phyloP scores from a whole-genome alignment of 148 eudicot genomes.

The Talinum fruticosum region DNA sequence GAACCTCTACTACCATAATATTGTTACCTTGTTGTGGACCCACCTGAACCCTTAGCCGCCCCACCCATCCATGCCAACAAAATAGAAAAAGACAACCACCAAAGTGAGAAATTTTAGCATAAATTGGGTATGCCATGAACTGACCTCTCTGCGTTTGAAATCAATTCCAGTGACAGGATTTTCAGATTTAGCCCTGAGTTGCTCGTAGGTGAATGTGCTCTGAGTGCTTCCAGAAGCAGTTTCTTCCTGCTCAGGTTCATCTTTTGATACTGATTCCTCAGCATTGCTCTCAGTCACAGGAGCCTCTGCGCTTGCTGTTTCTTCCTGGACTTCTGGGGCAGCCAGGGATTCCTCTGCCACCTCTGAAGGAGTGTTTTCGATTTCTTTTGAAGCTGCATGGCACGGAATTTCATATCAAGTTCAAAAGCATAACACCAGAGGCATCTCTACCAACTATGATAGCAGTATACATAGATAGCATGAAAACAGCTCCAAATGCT shows the following conservation, averaged over 20 bases:
- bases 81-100: too few species aligned
- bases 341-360: slow-evolving; percentile 47
- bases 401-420: background rate
- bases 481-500: background rate
- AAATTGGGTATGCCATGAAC: slow-evolving; percentile 10
- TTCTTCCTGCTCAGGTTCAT: slow-evolving; percentile 53
- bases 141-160: slow-evolving; percentile 95
- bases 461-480: background rate
- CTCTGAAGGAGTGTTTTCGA: slow-evolving; percentile 41
- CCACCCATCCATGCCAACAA: too few species aligned
- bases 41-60: too few species aligned
- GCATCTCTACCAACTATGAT: background rate
- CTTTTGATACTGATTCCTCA: slow-evolving; percentile 47
- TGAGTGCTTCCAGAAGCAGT: slow-evolving; percentile 50
- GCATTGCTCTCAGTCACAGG: slow-evolving; percentile 39
- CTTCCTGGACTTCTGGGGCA: slow-evolving; percentile 41
- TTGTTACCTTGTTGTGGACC: too few species aligned
- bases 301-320: slow-evolving; percentile 32
- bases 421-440: background rate
- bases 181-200: slow-evolving; percentile 71
- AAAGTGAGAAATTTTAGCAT: background rate
- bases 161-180: slow-evolving; percentile 94
- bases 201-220: slow-evolving; percentile 75
- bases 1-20: too few species aligned
- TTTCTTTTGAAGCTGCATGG: slow-evolving; percentile 41